Evolutionary conservation across 2,329 filamentous ascomycete genomes (phyloP), one percentile per base, ranked within the genome.

Genomic region (Xylaria sp.): DNA sequence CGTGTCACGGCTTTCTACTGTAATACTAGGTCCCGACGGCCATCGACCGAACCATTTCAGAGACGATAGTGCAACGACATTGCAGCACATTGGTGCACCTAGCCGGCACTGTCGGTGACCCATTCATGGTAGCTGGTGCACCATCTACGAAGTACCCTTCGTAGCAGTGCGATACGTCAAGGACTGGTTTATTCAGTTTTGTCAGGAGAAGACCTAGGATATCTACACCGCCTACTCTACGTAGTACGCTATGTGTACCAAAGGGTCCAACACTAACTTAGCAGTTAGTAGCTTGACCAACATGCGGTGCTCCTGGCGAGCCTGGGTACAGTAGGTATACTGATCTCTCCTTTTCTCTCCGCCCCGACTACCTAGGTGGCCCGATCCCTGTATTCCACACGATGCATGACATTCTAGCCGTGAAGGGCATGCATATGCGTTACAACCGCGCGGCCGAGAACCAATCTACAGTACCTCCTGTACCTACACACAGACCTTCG

Each of bases 381-480:
- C 56, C 8, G 48, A 39, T 37, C 39, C 50, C 28, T 34, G 55
- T 59, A 63, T 63, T 59, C 58, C 54, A 58, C 48, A 44, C 52
- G 63, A 67, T 59, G 64, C 67, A 67, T 61, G 59, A 46, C 64
- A 67, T 67, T 69, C 60, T 55, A 44, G 50, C 64, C 59, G 39
- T 56, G 59, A 64, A 60, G 55, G 50, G 50, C 39, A 58, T 63
- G 59, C 59, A 63, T 58, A 57, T 67, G 59, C 65, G 64, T 39
- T 66, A 51, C 46, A 57, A 67, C 59, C 34, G 58, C 34, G 54
- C 52, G 58, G 56, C 52, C 59, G 37, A 44, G 51, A 52, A 44
- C 41, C 41, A 18, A n/a, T 6, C 15, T n/a, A 18, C 34, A 37
- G 6, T 46, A 18, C 41, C 15, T 46, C n/a, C 15, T 34, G 44